Evolutionary conservation across 2,329 filamentous ascomycete genomes (phyloP), one percentile per base, ranked within the genome.

Genomic region (Talaromyces sp.): DNA sequence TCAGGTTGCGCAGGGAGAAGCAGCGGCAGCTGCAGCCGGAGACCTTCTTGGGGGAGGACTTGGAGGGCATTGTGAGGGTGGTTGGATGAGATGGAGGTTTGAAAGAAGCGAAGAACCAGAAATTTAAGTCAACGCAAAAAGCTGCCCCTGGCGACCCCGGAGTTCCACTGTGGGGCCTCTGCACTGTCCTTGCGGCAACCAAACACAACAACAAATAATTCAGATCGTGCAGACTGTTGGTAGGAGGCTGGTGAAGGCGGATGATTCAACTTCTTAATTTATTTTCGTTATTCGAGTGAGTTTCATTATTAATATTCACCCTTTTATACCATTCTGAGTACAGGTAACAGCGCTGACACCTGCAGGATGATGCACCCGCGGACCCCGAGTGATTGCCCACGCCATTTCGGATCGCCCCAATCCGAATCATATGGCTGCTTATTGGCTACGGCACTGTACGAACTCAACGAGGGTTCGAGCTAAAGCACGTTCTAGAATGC

Each of bases 1-100:
- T 69, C 47, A 73, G 56, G 30, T 49, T 60, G 47, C 65, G 66
- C 55, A 70, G 54, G 47, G 61, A 66, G 49, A 64, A 62, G 56
- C 64, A 67, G 51, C 61, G 40, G 47, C 64, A 65, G 27, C 46
- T 27, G 37, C 30, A 46, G 52, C 62, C 44, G 30, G 58, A 54
- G 45, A 61, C 48, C 37, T 60, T 59, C 29, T 54, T 56, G 63
- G 52, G 50, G 55, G 61, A 53, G 46, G 64, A 60, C 49, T 63
- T 64, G 42, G 62, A 63, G 32, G 63, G 55, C 59, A 66, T 66
- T 9, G 42, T 62, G 58, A 46, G 17, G 20, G 40, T 29, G 29
- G 42, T 45, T 17, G 30, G 27, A 24, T 36, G 37, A n/a, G 13
- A 39, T 32, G 30, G 27, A 33, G 20, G 20, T 7, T 11, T 32